Base-by-base conservation (phyloP, 202 grass and related monocot species). In the Schoenoplectus triqueter region DNA sequence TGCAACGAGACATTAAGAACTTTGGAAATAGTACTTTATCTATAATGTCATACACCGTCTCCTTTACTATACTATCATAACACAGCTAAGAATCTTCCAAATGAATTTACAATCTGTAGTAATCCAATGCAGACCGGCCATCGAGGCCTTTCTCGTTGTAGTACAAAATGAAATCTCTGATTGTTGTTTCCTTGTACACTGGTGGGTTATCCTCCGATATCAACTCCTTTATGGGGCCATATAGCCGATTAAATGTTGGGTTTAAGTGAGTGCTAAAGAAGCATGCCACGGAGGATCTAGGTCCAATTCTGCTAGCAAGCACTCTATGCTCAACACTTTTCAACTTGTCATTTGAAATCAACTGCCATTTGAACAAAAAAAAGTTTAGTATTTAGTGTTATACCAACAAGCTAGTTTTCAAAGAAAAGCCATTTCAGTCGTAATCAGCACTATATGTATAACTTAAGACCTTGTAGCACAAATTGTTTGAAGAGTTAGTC, bases 311-410 rank as follows among this genome's bases (percentile, higher is more conserved):
- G 47, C 84, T 92, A 9, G 90, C 88, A 50, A 90, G 48, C 0
- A 92, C 90, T 20, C 86, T 85, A 48, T 92, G 91, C 79, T 90
- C 86, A 19, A 86, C 88, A 71, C 91, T 92, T 78, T 57, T 90
- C 8, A 92, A 84, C 73, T 8, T 68, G 19, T 73, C 82, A 66
- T 88, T 88, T 48, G 82, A 59, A n/a, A 88, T 80, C 31, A 88
- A 78, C 87, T 88, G 66, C 5, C 46, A 46, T 17, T 71, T 48
- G 0, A 7, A 6, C 13, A 67, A 42, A 5, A 31, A 31, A 10
- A 9, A 31, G 31, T 31, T 31, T 31, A 31, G 31, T 31, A 31
- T 31, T 31, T 31, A 41, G 10, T 67, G 65, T 20, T 21, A 6
- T 64, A 64, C 21, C 19, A 64, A 64, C 5, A 64, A 20, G 5